These are phyloP conservation scores for Hyaloperonospora arabidopsidis DNA, from an alignment of 352 stramenopile species.

Conservation along the genomic window DNA sequence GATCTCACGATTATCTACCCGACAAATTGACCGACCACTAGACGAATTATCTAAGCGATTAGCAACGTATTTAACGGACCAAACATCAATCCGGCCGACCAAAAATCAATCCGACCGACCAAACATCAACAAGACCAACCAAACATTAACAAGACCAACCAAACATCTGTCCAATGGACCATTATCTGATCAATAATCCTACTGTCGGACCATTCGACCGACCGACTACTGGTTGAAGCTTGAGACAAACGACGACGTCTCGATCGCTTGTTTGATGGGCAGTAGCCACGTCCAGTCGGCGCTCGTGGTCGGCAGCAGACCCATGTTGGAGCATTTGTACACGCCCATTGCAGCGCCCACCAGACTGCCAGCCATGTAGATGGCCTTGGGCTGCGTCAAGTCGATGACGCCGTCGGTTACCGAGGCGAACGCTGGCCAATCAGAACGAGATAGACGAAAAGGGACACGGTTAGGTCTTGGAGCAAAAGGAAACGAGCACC, in stretches of 20 bases:
- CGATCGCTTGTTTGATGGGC: conserved; percentile 70
- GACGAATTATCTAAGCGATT: no score
- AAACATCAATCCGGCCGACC: no score
- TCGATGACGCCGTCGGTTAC: conserved; percentile 73
- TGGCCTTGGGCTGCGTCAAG: conserved; percentile 82
- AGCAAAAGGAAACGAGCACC: not conserved
- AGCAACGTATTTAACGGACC: no score
- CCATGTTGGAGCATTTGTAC: conserved; percentile 91
- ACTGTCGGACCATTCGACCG: no score
- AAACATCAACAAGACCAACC: no score
- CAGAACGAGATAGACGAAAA: conserved; percentile 1
- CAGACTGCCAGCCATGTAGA: conserved; percentile 84
- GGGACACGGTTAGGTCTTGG: not conserved
- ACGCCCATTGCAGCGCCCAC: conserved; percentile 81
- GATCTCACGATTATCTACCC: no score
- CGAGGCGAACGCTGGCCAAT: conserved; percentile 54
- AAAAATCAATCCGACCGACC: no score
- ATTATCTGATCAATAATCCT: no score
- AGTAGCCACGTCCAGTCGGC: conserved; percentile 90
- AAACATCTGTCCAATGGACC: no score
- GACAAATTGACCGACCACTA: no score
- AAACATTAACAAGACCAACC: no score
- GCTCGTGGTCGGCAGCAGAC: conserved; percentile 86
- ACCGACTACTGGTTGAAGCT: conserved; percentile 28
- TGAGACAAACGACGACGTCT: conserved; percentile 68